Evolutionary conservation across 2,329 filamentous ascomycete genomes (phyloP).

Genomic region (Pleoardoris graminearum): DNA sequence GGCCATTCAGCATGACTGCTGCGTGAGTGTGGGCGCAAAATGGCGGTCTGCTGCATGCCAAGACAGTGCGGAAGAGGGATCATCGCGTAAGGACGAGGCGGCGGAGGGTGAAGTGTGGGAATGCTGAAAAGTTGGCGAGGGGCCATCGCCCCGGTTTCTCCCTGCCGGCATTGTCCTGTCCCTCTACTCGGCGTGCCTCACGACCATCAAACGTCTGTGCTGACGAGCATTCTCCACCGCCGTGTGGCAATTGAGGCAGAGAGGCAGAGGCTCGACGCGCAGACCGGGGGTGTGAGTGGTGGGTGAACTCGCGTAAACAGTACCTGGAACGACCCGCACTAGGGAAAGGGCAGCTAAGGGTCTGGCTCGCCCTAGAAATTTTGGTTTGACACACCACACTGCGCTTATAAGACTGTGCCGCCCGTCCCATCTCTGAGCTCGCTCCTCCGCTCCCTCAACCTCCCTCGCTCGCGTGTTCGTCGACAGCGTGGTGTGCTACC

Average conservation of each 20-base stretch:
- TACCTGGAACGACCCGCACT: neutral
- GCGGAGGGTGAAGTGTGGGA: neutral
- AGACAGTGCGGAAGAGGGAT: neutral
- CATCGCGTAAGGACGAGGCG: neutral
- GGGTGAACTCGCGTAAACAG: neutral
- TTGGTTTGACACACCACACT: too few relatives aligned
- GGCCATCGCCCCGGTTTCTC: constrained; percentile 8
- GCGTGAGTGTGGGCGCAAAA: constrained; percentile 6
- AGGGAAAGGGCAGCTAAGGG: too few relatives aligned
- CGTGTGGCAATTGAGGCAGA: constrained; percentile 9
- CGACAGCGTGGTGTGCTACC: neutral
- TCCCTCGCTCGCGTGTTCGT: neutral
- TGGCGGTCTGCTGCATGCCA: constrained; percentile 7
- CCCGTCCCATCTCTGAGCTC: neutral
- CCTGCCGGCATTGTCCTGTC: neutral
- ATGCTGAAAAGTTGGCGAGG: constrained; percentile 5
- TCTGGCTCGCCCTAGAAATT: neutral
- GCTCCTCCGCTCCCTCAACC: neutral
- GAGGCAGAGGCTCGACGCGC: too few relatives aligned
- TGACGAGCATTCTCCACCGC: neutral
- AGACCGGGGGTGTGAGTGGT: neutral
- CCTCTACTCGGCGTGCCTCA: neutral
- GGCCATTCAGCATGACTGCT: neutral
- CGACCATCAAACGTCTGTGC: neutral
- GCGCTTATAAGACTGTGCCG: constrained; percentile 1